phyloP scores from a whole-genome alignment of 192 early-diverging fungal species.

The Backusella luteola region DNA sequence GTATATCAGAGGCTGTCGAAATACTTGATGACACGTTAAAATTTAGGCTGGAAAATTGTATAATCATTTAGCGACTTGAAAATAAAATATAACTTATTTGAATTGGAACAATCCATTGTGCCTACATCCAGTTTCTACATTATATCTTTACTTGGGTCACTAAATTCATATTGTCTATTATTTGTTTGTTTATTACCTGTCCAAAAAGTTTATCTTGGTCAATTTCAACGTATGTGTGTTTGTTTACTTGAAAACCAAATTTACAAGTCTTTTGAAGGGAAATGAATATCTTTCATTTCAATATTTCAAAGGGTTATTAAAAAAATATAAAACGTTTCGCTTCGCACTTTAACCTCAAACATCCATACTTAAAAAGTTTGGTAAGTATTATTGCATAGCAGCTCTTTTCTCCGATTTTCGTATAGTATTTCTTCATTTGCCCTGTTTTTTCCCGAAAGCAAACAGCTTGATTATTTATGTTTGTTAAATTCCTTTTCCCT shows the following conservation, averaged over 20 bases:
- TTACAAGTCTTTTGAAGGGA: neutral
- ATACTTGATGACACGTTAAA: too few relatives aligned
- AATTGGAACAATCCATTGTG: too few relatives aligned
- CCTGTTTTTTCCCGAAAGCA: slow-evolving; percentile 6
- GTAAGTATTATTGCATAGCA: neutral
- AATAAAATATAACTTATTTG: too few relatives aligned
- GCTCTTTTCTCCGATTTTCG: neutral
- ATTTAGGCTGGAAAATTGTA: too few relatives aligned
- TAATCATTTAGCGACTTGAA: too few relatives aligned
- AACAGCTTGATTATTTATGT: neutral
- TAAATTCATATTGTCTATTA: neutral
- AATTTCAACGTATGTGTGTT: neutral
- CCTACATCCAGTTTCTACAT: too few relatives aligned
- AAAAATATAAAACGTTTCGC: neutral
- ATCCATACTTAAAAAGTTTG: neutral
- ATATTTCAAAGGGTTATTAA: neutral
- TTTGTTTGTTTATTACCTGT: neutral
- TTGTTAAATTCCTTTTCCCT: neutral
- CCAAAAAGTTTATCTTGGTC: neutral
- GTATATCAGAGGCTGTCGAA: too few relatives aligned
- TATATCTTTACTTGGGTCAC: too few relatives aligned
- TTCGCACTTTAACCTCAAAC: neutral
- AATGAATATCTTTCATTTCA: neutral
- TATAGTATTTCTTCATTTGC: neutral
- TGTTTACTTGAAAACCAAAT: neutral